phyloP scores from a whole-genome alignment of 2,329 filamentous ascomycete genomes.

The Metarhizium guizhouense region DNA sequence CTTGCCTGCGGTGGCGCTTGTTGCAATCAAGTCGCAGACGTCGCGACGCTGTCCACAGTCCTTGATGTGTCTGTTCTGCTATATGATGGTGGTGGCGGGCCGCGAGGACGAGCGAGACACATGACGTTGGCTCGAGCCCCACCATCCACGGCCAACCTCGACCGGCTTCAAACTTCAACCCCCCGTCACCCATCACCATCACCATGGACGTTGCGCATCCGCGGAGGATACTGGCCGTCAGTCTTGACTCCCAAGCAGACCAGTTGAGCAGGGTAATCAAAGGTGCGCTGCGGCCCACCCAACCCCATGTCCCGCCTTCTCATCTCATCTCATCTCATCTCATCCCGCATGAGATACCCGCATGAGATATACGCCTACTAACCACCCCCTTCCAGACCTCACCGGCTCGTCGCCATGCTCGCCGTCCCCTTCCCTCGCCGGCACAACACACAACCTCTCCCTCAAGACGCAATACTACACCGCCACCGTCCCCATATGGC shows the following conservation, averaged over 20 bases:
- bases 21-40: too few species aligned
- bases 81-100: too few species aligned
- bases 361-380: too few species aligned
- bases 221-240: constrained; percentile 49
- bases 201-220: constrained; percentile 36
- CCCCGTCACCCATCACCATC: neutral
- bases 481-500: constrained; percentile 53
- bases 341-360: too few species aligned
- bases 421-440: constrained; percentile 39
- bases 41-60: too few species aligned
- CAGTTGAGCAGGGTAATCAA: constrained; percentile 42
- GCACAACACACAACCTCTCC: constrained; percentile 46
- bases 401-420: constrained; percentile 36
- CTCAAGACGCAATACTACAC: constrained; percentile 54
- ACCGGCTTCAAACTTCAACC: too few species aligned
- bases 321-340: too few species aligned
- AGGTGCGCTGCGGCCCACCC: constrained; percentile 27
- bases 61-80: too few species aligned
- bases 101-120: too few species aligned
- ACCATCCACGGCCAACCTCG: neutral
- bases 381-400: constrained; percentile 31
- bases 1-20: too few species aligned
- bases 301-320: too few species aligned
- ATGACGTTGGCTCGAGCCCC: neutral
- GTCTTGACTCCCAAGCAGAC: constrained; percentile 34